phyloP scores from a whole-genome alignment of 805 yeast species.

The Isabelozyma heimii region DNA sequence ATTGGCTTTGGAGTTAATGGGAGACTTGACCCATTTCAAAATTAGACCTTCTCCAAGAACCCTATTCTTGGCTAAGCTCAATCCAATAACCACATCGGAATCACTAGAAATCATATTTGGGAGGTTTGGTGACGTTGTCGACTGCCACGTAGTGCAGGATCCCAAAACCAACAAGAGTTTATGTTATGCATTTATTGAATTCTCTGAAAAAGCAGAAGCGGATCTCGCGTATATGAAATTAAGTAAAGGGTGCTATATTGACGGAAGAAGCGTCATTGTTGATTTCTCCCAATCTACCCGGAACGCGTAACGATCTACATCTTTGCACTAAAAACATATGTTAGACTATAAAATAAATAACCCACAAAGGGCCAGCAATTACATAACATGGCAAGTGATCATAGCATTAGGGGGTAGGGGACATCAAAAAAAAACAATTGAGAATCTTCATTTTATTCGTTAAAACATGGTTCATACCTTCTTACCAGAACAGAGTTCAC shows the following conservation, averaged over 20 bases:
- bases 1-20: slow-evolving; percentile 59
- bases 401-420: background rate
- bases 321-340: background rate
- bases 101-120: slow-evolving; percentile 56
- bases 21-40: slow-evolving; percentile 59
- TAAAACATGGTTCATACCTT: background rate
- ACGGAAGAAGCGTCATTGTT: slow-evolving; percentile 61
- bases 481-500: background rate
- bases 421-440: background rate
- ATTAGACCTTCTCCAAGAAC: slow-evolving; percentile 61
- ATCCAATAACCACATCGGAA: slow-evolving; percentile 57
- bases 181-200: slow-evolving; percentile 67
- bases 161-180: slow-evolving; percentile 46
- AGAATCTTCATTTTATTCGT: background rate
- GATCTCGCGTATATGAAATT: slow-evolving; percentile 63
- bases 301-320: background rate
- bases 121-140: slow-evolving; percentile 55
- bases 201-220: slow-evolving; percentile 43
- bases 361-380: too few species aligned
- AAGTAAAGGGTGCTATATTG: slow-evolving; percentile 57
- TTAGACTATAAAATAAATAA: too few species aligned
- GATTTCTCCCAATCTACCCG: slow-evolving; percentile 55
- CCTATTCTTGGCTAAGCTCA: slow-evolving; percentile 61
- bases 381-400: slow-evolving; percentile 6
- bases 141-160: slow-evolving; percentile 54